Evolutionary conservation across 1,139 yeast genomes (phyloP).

Genomic region (Citeromyces hawaiiensis): DNA sequence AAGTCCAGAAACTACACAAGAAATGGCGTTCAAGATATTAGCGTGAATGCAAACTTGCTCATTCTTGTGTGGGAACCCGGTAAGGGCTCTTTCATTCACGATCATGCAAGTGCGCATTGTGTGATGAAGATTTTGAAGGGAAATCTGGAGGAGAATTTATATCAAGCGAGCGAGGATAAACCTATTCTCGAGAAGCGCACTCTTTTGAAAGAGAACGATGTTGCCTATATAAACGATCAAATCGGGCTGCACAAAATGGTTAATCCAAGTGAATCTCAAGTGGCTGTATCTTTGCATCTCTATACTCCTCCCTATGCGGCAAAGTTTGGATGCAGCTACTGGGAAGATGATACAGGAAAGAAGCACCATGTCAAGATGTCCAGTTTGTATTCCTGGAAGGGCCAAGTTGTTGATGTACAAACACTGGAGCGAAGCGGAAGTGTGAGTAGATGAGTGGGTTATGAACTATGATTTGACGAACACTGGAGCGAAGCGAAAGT

Average conservation of each 20-base stretch:
- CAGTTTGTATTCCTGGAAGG: slow-evolving; percentile 52
- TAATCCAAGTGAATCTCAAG: slow-evolving; percentile 30
- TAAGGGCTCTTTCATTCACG: slow-evolving; percentile 56
- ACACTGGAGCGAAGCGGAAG: too few relatives aligned
- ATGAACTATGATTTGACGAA: too few relatives aligned
- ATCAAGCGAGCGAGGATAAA: slow-evolving; percentile 31
- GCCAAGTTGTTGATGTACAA: slow-evolving; percentile 18
- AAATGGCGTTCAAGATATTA: slow-evolving; percentile 56
- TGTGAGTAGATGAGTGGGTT: not conserved
- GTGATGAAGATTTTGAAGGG: slow-evolving; percentile 57
- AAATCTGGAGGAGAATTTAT: slow-evolving; percentile 41
- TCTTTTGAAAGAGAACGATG: slow-evolving; percentile 27
- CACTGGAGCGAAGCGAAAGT: too few relatives aligned
- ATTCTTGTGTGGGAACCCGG: slow-evolving; percentile 65
- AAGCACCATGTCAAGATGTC: slow-evolving; percentile 48
- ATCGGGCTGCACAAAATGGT: slow-evolving; percentile 57
- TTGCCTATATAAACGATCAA: slow-evolving; percentile 54
- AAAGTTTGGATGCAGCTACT: slow-evolving; percentile 51
- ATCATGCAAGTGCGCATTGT: slow-evolving; percentile 68
- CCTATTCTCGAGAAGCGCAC: slow-evolving; percentile 19
- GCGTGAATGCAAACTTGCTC: slow-evolving; percentile 55
- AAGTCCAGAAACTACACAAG: slow-evolving; percentile 34
- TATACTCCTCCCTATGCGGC: slow-evolving; percentile 75
- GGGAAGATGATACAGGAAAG: slow-evolving; percentile 37
- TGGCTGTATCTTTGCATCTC: slow-evolving; percentile 60